Conservation (phyloP, 2,329 filamentous ascomycete species). For the Lecanoromycetidae sp. region DNA sequence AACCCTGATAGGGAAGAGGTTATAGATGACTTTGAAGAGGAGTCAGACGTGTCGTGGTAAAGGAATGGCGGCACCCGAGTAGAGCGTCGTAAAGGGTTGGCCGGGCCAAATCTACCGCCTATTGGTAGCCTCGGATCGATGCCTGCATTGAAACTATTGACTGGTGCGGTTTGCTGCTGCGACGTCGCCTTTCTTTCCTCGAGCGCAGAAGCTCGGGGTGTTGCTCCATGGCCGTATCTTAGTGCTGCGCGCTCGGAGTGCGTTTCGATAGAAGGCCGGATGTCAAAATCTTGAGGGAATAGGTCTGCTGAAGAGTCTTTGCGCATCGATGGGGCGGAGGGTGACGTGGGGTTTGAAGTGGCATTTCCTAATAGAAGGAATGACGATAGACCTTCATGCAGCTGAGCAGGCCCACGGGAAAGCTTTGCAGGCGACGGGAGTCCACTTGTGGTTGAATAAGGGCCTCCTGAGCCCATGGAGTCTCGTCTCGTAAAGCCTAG, state of each 20-base stretch:
- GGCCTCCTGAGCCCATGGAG: conserved; percentile 3
- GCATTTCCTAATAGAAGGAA: conserved; percentile 1
- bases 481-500: not conserved
- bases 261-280: conserved; percentile 3
- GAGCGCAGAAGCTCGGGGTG: too few relatives aligned
- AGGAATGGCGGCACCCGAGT: not conserved
- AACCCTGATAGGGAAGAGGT: conserved; percentile 4
- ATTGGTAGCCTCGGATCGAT: not conserved
- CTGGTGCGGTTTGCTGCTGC: not conserved
- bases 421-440: conserved; percentile 10
- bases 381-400: not conserved
- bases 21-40: conserved; percentile 9
- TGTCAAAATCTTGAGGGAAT: not conserved
- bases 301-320: not conserved
- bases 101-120: not conserved
- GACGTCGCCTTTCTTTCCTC: not conserved
- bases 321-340: not conserved
- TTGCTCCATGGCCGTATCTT: not conserved
- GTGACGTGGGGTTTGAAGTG: conserved; percentile 3
- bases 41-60: conserved; percentile 1
- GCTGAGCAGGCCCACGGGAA: not conserved
- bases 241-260: not conserved
- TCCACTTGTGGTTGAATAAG: not conserved
- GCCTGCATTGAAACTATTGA: not conserved
- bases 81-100: not conserved